Percentiles rank a stretch among this genome's conserved stretches.
phyloP scores from a whole-genome alignment of 2,329 filamentous ascomycete species.

The Tricladium varicosporioides region DNA sequence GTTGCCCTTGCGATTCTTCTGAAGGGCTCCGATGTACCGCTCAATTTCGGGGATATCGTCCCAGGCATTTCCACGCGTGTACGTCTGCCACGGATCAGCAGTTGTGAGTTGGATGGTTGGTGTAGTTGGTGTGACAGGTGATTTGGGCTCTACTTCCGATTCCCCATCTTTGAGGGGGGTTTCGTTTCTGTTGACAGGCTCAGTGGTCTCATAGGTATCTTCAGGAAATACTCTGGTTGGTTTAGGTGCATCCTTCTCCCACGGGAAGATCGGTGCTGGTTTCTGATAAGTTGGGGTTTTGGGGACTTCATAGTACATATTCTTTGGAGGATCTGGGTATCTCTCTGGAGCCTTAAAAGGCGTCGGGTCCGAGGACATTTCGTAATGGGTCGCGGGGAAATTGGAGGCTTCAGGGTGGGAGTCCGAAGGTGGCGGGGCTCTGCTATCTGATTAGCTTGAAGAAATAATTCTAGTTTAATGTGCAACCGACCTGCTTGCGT shows the following conservation, averaged over 20 bases:
- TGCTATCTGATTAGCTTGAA: slow-evolving; percentile 23
- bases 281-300: slow-evolving; percentile 57
- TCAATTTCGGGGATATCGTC: slow-evolving; percentile 88
- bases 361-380: slow-evolving; percentile 73
- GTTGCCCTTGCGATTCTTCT: slow-evolving; percentile 55
- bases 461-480: slow-evolving; percentile 26
- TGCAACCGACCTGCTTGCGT: slow-evolving; percentile 49
- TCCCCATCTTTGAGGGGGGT: slow-evolving; percentile 38
- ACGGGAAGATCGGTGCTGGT: slow-evolving; percentile 79
- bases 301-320: slow-evolving; percentile 88
- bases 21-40: slow-evolving; percentile 76
- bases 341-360: slow-evolving; percentile 74
- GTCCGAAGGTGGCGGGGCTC: slow-evolving; percentile 54
- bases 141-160: slow-evolving; percentile 37
- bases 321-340: slow-evolving; percentile 79
- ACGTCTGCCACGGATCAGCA: slow-evolving; percentile 68
- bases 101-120: slow-evolving; percentile 46
- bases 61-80: slow-evolving; percentile 83
- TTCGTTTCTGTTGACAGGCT: slow-evolving; percentile 33
- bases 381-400: slow-evolving; percentile 75
- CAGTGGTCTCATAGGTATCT: slow-evolving; percentile 39
- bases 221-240: slow-evolving; percentile 65
- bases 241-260: slow-evolving; percentile 70
- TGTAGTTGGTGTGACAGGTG: slow-evolving; percentile 44
- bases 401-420: slow-evolving; percentile 83